These are phyloP conservation scores for Colletotrichum siamense DNA, from an alignment of 2,329 filamentous ascomycete genomes.

Conservation along the genomic window DNA sequence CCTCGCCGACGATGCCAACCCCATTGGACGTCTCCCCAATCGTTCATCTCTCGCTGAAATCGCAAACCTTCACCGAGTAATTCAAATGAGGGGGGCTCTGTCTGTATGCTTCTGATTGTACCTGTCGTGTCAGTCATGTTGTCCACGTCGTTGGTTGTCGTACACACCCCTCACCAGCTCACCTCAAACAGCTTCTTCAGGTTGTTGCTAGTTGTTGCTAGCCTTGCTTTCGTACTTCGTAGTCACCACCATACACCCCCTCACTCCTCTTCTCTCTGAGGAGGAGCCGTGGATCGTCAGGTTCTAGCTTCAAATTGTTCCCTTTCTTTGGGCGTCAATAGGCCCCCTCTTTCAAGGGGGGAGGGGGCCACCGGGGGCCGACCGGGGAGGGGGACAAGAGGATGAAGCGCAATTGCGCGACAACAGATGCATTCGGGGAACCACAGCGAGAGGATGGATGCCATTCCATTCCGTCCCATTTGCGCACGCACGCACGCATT, in stretches of 20 bases:
- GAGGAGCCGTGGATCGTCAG: not conserved
- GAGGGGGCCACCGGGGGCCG: not conserved
- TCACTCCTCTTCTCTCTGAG: not conserved
- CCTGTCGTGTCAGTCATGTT: not conserved
- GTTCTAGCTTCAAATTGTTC: not conserved
- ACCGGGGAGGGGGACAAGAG: not conserved
- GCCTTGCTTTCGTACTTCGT: not conserved
- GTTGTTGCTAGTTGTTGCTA: not conserved
- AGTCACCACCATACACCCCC: not conserved
- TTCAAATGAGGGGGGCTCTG: not conserved
- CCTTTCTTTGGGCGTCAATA: not conserved
- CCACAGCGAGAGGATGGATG: not conserved
- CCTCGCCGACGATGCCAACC: not conserved
- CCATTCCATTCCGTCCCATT: not conserved
- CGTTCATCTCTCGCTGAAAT: conserved; percentile 8
- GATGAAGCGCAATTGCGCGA: not conserved
- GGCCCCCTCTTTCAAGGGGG: not conserved
- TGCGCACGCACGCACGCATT: not conserved
- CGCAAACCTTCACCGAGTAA: conserved; percentile 3
- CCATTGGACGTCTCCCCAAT: not conserved
- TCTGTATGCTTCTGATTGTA: not conserved
- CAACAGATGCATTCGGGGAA: not conserved
- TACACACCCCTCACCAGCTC: not conserved
- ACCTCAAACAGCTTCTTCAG: not conserved
- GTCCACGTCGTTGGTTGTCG: not conserved